Evolutionary conservation across 257 asterid species (phyloP).

Genomic region (Orobanche coerulescens): DNA sequence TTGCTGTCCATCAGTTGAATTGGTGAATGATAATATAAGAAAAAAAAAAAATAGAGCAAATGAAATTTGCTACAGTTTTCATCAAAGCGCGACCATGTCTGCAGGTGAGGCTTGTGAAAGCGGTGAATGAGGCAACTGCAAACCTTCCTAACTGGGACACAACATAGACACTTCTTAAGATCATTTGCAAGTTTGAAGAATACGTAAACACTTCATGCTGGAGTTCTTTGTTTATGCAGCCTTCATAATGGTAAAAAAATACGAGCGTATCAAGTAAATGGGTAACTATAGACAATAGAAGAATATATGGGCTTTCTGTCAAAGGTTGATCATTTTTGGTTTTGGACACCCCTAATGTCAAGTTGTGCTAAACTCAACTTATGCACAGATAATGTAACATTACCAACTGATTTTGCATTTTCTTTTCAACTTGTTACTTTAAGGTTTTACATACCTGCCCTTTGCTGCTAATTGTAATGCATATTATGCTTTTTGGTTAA

Average conservation of each 20-base stretch:
- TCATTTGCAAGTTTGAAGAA: slow-evolving; percentile 24
- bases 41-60: not conserved
- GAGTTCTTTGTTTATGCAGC: slow-evolving; percentile 18
- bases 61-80: not conserved
- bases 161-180: slow-evolving; percentile 15
- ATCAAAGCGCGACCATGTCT: slow-evolving; percentile 8
- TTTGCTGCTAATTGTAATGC: not conserved
- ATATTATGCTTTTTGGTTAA: too few species aligned
- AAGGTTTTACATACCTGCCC: not conserved
- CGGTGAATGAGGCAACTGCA: slow-evolving; percentile 83
- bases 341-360: slow-evolving; percentile 11
- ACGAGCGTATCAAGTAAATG: slow-evolving; percentile 16
- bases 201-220: slow-evolving; percentile 8
- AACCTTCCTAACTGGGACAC: slow-evolving; percentile 84
- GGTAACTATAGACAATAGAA: slow-evolving; percentile 24
- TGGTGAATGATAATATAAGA: too few species aligned
- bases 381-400: not conserved
- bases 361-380: slow-evolving; percentile 1
- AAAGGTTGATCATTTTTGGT: slow-evolving; percentile 15
- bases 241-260: slow-evolving; percentile 19
- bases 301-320: slow-evolving; percentile 25
- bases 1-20: too few species aligned
- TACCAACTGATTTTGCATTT: not conserved
- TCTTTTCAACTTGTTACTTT: not conserved
- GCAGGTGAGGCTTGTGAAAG: slow-evolving; percentile 84